Base-by-base conservation (phyloP, 1,284 basidiomycete species). In the Ceratobasidium sp. region DNA sequence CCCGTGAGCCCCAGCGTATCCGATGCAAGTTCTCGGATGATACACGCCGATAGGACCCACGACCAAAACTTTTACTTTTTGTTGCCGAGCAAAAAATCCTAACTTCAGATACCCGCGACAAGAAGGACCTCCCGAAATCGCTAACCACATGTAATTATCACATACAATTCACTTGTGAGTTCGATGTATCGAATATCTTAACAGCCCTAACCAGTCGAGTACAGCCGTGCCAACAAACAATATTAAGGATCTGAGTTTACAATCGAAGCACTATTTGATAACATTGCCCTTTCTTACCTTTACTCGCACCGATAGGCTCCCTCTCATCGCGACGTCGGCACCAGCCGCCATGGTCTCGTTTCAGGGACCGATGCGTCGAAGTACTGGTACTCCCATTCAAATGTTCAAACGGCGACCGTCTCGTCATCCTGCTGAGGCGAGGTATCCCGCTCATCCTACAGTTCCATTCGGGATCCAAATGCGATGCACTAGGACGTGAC, bases 341-440 rank as follows among this genome's bases (percentile, higher is more conserved):
- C 47, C 31, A 40, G 20, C 34, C 38, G 20, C 60, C 40, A 22
- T 29, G 43, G 27, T 65, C 32, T 50, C 15, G 58, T 62, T 49
- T 62, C 49, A 65, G 60, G 60, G 60, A 53, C 49, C 49, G 49
- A 53, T n/a, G 34, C 27, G 27, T 29, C 20, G 17, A 20, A 65
- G 7, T 22, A 38, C 31, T 35, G 10, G 15, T 20, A 20, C 38
- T 35, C 25, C 13, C 34, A 65, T 65, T 65, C 60, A 65, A 65
- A 52, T 53, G 60, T 65, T 65, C 60, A 65, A 65, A 65, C 60
- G 60, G 60, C 60, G 60, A 65, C 60, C 29, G 10, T 31, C 15
- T 13, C 8, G 45, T 25, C 22, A 27, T 38, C 17, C 20, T 22
- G 27, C 22, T 22, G 5, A 62, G 43, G 42, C 35, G 13, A 49